Conservation (phyloP, 192 early-diverging fungal genomes). For the Coemansia biformis region DNA sequence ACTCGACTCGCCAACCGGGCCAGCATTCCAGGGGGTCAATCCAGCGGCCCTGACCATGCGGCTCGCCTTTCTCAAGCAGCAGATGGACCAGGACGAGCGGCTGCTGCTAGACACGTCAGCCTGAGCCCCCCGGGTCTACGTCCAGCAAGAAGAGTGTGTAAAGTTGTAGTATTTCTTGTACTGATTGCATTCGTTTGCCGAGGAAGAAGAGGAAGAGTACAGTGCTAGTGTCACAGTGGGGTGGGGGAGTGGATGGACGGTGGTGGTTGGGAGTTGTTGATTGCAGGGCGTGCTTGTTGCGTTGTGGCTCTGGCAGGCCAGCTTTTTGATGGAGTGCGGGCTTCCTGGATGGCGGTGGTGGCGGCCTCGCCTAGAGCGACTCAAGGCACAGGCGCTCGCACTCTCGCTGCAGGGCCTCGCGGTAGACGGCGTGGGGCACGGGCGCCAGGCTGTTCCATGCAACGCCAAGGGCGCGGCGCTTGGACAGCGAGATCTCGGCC, state of each 20-base stretch:
- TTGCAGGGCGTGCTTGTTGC: too few species aligned
- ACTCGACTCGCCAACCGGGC: constrained; percentile 8
- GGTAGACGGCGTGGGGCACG: constrained; percentile 17
- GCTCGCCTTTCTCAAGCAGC: constrained; percentile 39
- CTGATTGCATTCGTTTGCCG: too few species aligned
- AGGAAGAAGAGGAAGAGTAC: too few species aligned
- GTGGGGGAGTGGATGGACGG: too few species aligned
- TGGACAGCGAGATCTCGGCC: constrained; percentile 30
- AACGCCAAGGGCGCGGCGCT: constrained; percentile 12
- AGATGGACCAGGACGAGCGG: constrained; percentile 44
- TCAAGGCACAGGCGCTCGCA: constrained; percentile 36
- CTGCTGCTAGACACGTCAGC: constrained; percentile 13
- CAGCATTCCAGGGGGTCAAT: constrained; percentile 33
- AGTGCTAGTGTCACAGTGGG: too few species aligned
- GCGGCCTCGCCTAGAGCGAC: not conserved
- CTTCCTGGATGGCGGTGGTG: not conserved
- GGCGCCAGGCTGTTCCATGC: constrained; percentile 4
- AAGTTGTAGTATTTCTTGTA: too few species aligned
- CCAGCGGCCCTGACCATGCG: constrained; percentile 37
- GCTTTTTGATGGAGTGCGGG: too few species aligned
- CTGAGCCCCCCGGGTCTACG: not conserved
- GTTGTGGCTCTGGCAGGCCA: too few species aligned
- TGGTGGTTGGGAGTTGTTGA: too few species aligned
- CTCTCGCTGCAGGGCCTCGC: constrained; percentile 39
- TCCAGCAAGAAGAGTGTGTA: not conserved